Evolutionary conservation across 2,329 filamentous ascomycete genomes (phyloP), one percentile per base, ranked within the genome.

Genomic region (Aspergillus ustus): DNA sequence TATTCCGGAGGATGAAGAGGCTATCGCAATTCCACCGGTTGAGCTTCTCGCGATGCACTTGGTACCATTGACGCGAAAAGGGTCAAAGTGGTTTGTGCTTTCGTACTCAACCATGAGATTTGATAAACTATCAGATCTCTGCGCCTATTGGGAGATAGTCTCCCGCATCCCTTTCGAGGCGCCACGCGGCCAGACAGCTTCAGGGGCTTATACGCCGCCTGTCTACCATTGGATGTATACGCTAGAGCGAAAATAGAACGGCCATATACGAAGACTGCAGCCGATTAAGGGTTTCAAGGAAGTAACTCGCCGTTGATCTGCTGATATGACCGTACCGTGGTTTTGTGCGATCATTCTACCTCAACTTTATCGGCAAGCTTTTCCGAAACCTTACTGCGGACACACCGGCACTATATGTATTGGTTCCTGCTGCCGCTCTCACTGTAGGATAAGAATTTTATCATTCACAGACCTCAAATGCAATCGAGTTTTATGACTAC

Each of bases 141-240:
- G 52, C 1, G 53, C 44, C 17, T 69, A 74, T 54, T 77, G 75
- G 75, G 64, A 53, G 0, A 7, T 75, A 2, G 63, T 70, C 7
- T 72, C 70, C 7, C 73, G 71, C 7, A 72, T 64, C 7, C 63
- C 73, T 3, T 29, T 77, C 25, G 72, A 72, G 57, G 75, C 75
- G 9, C 74, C 74, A 13, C 17, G 72, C 7, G 75, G 74, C 2
- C 51, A 66, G 34, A 64, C 68, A 1, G 72, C 69, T n/a, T 64
- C 72, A 0, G 66, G 68, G 43, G 71, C 71, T 5, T 52, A 73
- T 61, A 66, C 71, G 4, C 74, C 75, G 0, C 69, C 75, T 13
- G 67, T 76, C 6, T 77, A 72, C 57, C 75, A 77, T 60, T 77
- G 74, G 75, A 34, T 76, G 13, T 76, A 77, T 66, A 64, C 72